Conservation (phyloP, 768 basidiomycete species). For the Dendrothele bispora region DNA sequence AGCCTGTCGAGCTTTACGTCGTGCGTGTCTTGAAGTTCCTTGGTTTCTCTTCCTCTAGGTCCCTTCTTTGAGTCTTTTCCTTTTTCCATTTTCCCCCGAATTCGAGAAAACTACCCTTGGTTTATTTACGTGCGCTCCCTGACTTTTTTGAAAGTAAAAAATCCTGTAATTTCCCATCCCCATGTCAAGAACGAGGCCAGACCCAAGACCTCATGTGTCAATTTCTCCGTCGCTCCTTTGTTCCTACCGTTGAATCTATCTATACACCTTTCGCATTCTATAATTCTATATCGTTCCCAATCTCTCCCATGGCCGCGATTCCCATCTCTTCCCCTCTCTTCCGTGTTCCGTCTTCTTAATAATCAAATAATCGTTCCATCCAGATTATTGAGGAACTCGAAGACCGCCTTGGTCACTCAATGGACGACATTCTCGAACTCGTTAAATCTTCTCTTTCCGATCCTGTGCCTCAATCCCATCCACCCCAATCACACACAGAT, state of each 20-base stretch:
- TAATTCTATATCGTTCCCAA: too few relatives aligned
- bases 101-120: too few relatives aligned
- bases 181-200: too few relatives aligned
- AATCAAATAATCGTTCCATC: not conserved
- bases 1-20: slow-evolving; percentile 85
- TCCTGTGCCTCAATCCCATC: not conserved
- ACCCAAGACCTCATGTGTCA: too few relatives aligned
- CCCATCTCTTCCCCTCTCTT: slow-evolving; percentile 2
- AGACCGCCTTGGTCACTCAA: slow-evolving; percentile 70
- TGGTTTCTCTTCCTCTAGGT: not conserved
- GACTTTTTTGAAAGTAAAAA: too few relatives aligned
- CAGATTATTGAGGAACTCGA: slow-evolving; percentile 93
- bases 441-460: slow-evolving; percentile 48
- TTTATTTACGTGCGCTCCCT: too few relatives aligned
- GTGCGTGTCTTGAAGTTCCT: slow-evolving; percentile 45
- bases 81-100: too few relatives aligned
- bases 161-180: too few relatives aligned
- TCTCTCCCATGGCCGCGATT: too few relatives aligned
- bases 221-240: too few relatives aligned
- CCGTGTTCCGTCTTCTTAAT: not conserved
- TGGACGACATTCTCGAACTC: slow-evolving; percentile 61
- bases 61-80: not conserved
- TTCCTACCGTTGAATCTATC: too few relatives aligned
- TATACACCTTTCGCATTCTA: too few relatives aligned
- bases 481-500: not conserved